Conservation (phyloP, 495 filamentous ascomycete species). For the Xylaria bambusicola region DNA sequence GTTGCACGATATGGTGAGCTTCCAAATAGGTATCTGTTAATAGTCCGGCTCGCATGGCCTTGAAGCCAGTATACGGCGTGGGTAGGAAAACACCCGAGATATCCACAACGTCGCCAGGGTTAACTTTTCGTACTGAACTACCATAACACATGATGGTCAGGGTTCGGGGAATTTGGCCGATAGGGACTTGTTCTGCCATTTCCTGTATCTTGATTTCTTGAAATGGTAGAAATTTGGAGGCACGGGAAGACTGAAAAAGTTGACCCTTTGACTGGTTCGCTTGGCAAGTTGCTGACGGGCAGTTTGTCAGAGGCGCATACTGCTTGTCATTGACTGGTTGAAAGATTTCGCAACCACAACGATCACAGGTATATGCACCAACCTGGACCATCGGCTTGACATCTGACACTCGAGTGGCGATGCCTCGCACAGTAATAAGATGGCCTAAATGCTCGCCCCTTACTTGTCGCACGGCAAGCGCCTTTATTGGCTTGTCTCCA, state of each 20-base stretch:
- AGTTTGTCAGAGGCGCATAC: conserved; percentile 81
- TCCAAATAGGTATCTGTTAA: conserved; percentile 97
- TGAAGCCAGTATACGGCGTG: conserved; percentile 96
- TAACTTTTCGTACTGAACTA: conserved; percentile 77
- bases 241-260: conserved; percentile 86
- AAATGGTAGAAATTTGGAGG: conserved; percentile 96
- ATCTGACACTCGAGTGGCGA: conserved; percentile 92
- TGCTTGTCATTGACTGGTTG: conserved; percentile 92
- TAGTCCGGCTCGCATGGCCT: conserved; percentile 91
- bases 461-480: conserved; percentile 89
- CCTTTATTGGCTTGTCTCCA: conserved; percentile 72
- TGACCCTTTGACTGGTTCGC: conserved; percentile 91
- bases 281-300: conserved; percentile 84
- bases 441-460: conserved; percentile 88
- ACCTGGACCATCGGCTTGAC: conserved; percentile 97
- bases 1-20: conserved; percentile 87
- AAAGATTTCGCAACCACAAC: conserved; percentile 96
- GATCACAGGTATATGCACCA: conserved; percentile 95
- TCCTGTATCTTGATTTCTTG: conserved; percentile 99
- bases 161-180: conserved; percentile 92
- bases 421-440: conserved; percentile 92
- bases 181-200: conserved; percentile 95
- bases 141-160: conserved; percentile 90
- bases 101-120: conserved; percentile 92
- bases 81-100: conserved; percentile 94